Conservation (phyloP, 2,329 filamentous ascomycete species). For the Colletotrichum tamarilloi region DNA sequence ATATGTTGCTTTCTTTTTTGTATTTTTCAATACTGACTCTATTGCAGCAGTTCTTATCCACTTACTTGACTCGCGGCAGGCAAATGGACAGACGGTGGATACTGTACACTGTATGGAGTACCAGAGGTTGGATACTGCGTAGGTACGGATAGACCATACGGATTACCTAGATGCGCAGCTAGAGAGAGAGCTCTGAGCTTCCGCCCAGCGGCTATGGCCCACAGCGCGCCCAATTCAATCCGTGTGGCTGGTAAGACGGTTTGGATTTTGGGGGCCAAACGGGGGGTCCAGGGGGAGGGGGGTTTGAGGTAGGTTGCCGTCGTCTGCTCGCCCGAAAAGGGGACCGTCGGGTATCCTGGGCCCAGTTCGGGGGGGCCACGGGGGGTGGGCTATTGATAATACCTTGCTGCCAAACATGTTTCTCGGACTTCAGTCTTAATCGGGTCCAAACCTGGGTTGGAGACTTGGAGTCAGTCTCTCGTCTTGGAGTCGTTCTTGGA, state of each 20-base stretch:
- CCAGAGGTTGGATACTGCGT: too few species aligned
- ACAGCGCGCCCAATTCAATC: not conserved
- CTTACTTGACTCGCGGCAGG: not conserved
- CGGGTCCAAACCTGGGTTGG: not conserved
- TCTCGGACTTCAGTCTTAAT: not conserved
- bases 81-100: not conserved
- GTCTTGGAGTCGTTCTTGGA: too few species aligned
- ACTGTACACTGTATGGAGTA: too few species aligned
- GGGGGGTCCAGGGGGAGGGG: not conserved
- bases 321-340: not conserved
- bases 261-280: not conserved
- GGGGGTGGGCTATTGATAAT: not conserved
- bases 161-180: too few species aligned
- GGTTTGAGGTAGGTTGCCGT: not conserved
- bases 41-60: not conserved
- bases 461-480: too few species aligned
- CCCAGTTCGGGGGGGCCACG: too few species aligned
- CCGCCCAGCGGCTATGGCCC: not conserved
- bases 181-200: too few species aligned
- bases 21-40: not conserved
- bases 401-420: not conserved
- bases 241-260: not conserved
- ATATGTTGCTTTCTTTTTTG: not conserved
- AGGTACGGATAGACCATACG: too few species aligned
- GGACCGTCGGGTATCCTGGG: not conserved